Evolutionary conservation across 768 basidiomycete genomes (phyloP).

Genomic region (Boletus bicolor): DNA sequence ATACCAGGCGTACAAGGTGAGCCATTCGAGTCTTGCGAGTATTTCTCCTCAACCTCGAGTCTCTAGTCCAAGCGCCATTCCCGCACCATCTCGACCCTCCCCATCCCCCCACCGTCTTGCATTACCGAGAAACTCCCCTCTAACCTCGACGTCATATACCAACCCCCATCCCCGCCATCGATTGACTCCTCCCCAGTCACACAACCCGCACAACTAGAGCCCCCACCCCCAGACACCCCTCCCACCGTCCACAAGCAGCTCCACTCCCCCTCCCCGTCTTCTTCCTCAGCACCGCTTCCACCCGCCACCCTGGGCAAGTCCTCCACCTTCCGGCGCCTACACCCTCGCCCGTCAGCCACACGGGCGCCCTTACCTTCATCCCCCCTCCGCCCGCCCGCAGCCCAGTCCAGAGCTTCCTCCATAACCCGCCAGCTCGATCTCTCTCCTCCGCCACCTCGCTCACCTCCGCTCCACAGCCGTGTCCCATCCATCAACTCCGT

Average conservation of each 20-base stretch:
- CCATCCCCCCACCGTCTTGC: conserved; percentile 20
- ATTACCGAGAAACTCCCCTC: conserved; percentile 19
- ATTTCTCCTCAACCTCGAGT: not conserved
- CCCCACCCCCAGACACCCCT: not conserved
- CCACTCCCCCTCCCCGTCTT: conserved; percentile 5
- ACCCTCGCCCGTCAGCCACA: conserved; percentile 30
- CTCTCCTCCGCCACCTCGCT: conserved; percentile 21
- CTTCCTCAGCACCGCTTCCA: conserved; percentile 10
- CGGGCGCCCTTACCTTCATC: conserved; percentile 31
- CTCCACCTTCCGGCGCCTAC: conserved; percentile 54
- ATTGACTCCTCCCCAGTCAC: not conserved
- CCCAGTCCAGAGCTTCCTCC: conserved; percentile 19
- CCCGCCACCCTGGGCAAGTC: conserved; percentile 27
- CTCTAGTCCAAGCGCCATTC: conserved; percentile 48
- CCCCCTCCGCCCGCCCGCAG: conserved; percentile 32
- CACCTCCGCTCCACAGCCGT: conserved; percentile 27
- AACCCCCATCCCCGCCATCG: not conserved
- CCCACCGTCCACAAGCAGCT: not conserved
- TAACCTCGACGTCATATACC: conserved; percentile 5
- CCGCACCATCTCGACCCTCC: conserved; percentile 34
- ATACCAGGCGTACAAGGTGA: conserved; percentile 50
- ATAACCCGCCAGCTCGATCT: conserved; percentile 24
- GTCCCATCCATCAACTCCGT: conserved; percentile 32
- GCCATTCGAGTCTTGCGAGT: too few relatives aligned
- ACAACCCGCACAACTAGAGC: not conserved